Evolutionary conservation across 352 stramenopile genomes (phyloP).

Genomic region (Globisporangium nunn): DNA sequence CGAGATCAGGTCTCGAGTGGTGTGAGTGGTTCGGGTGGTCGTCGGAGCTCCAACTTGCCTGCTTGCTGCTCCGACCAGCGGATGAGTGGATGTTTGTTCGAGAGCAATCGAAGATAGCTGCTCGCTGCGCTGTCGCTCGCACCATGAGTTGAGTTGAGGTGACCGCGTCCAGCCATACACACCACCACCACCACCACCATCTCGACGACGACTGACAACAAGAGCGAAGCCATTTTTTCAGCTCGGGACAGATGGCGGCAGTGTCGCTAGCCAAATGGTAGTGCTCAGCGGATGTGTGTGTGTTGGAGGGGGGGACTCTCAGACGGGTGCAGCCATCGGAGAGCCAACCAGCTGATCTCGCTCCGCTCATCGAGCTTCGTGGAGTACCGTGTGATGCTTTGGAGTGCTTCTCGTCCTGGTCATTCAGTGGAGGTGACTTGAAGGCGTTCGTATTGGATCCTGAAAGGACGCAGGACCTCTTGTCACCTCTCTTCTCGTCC

Average conservation of each 20-base stretch:
- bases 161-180: too few relatives aligned
- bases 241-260: neutral
- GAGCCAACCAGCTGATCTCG: neutral
- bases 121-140: neutral
- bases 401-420: too few relatives aligned
- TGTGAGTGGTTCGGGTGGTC: neutral
- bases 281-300: neutral
- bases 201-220: neutral
- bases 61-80: neutral
- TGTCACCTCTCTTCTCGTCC: neutral
- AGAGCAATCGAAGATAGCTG: conserved; percentile 1
- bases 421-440: too few relatives aligned
- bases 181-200: too few relatives aligned
- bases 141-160: neutral
- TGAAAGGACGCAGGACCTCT: neutral
- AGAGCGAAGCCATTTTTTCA: neutral
- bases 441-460: neutral
- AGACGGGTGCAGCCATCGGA: neutral
- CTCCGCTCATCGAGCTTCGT: neutral
- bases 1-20: neutral
- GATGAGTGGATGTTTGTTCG: neutral
- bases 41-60: neutral
- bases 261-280: neutral
- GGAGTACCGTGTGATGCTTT: too few relatives aligned
- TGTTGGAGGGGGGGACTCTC: too few relatives aligned